Conservation (phyloP, 306 rosid species). For the Crataegus laevigata region DNA sequence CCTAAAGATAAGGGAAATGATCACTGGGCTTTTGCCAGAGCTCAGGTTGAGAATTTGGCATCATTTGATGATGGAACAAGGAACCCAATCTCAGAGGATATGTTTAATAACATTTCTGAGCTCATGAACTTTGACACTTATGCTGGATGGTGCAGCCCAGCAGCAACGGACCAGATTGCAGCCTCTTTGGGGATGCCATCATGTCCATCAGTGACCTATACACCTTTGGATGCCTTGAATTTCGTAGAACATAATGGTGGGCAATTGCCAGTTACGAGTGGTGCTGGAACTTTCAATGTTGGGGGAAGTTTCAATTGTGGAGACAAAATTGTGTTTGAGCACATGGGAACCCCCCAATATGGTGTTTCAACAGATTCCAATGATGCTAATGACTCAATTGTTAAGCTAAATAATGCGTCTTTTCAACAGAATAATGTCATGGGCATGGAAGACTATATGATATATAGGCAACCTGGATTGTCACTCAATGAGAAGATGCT, state of each 20-base stretch:
- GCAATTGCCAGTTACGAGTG: conserved; percentile 21
- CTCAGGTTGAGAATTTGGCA: conserved; percentile 35
- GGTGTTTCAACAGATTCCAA: conserved; percentile 27
- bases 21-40: conserved; percentile 36
- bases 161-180: conserved; percentile 40
- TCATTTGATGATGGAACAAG: conserved; percentile 34
- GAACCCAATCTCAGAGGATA: conserved; percentile 37
- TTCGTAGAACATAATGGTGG: conserved; percentile 31
- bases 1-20: conserved; percentile 34
- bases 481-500: conserved; percentile 87
- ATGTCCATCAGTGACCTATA: conserved; percentile 22
- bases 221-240: conserved; percentile 32
- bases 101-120: conserved; percentile 47
- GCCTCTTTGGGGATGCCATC: conserved; percentile 33
- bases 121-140: conserved; percentile 55
- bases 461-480: conserved; percentile 33
- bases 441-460: conserved; percentile 13
- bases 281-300: conserved; percentile 23
- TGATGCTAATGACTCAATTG: conserved; percentile 22
- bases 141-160: conserved; percentile 51
- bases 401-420: conserved; percentile 27
- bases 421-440: conserved; percentile 21
- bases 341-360: conserved; percentile 32
- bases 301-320: conserved; percentile 23
- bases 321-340: conserved; percentile 44